Evolutionary conservation across 2,329 filamentous ascomycete genomes (phyloP), one percentile per base, ranked within the genome.

Genomic region (Sporothrix inflata): DNA sequence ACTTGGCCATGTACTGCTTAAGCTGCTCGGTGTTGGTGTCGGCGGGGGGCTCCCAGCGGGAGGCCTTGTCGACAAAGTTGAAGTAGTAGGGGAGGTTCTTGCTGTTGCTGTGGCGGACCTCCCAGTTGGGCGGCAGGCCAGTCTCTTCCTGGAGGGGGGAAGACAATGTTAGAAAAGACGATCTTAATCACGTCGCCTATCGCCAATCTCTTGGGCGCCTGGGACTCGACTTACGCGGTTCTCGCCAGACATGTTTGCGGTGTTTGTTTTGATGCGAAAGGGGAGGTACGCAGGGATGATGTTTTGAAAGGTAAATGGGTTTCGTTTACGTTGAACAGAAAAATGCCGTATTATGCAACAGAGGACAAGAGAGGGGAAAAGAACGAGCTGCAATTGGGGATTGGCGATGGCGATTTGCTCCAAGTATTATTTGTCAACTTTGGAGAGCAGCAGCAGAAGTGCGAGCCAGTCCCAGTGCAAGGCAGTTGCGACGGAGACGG

Each of bases 31-130:
- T 92, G 83, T 99, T 93, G 77, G 94, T 96, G 75, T 91, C 93
- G 60, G 88, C 81, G 9, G 96, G 96, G 3, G 96, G 95, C 80
- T 98, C 96, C 96, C 96, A 99, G 83, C 93, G 90, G 75, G 96
- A 98, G 80, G 94, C 90, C 81, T 94, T 95, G 75, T 94, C 93
- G 77, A 84, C 84, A 61, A 91, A 85, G 83, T 98, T 97, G 91
- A 98, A 98, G 86, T 98, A 99, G 87, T 99, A 99, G 49, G 96
- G 96, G 47, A 98, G 91, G 84, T 97, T 97, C 86, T 98, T 98
- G 83, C 94, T 97, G 86, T 98, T 97, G 82, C 94, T 97, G 85
- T 97, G 94, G 81, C 96, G 94, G 80, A 99, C 94, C 85, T 98
- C 96, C 94, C 95, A 98, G 81, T 90, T 90, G 67, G 89, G 82